These are phyloP conservation scores for Pichia gijzeniarum DNA, from an alignment of 805 yeast species.

Conservation along the genomic window DNA sequence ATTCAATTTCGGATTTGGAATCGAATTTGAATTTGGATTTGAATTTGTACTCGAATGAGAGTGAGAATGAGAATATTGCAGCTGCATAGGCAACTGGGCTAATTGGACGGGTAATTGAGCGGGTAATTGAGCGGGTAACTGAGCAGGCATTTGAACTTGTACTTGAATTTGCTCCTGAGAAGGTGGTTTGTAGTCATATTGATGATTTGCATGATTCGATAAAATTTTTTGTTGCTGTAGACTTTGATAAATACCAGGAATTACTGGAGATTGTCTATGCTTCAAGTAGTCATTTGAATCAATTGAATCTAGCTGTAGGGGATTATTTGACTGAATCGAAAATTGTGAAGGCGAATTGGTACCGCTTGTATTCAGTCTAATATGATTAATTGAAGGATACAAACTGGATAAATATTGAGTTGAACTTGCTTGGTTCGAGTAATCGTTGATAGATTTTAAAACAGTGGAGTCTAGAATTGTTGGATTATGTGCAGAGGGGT, in stretches of 20 bases:
- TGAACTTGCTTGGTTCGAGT: neutral
- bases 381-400: constrained; percentile 5
- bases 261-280: constrained; percentile 8
- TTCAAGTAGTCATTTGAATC: constrained; percentile 1
- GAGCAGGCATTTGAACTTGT: no score
- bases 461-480: neutral
- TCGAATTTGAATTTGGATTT: no score
- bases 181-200: constrained; percentile 14
- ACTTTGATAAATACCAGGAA: constrained; percentile 6
- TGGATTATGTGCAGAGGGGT: neutral
- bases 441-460: constrained; percentile 1
- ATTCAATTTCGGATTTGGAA: no score
- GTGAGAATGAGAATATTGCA: no score
- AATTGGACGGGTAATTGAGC: neutral
- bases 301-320: constrained; percentile 1
- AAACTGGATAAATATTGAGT: constrained; percentile 1
- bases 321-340: neutral
- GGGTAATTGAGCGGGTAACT: neutral
- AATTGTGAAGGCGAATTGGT: constrained; percentile 9
- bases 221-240: neutral
- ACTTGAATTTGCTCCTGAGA: constrained; percentile 11
- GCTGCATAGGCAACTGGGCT: no score
- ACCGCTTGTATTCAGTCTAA: neutral
- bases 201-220: constrained; percentile 7
- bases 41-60: no score